phyloP scores from a whole-genome alignment of 1,284 basidiomycete genomes.

The Fistulinella staudtii region DNA sequence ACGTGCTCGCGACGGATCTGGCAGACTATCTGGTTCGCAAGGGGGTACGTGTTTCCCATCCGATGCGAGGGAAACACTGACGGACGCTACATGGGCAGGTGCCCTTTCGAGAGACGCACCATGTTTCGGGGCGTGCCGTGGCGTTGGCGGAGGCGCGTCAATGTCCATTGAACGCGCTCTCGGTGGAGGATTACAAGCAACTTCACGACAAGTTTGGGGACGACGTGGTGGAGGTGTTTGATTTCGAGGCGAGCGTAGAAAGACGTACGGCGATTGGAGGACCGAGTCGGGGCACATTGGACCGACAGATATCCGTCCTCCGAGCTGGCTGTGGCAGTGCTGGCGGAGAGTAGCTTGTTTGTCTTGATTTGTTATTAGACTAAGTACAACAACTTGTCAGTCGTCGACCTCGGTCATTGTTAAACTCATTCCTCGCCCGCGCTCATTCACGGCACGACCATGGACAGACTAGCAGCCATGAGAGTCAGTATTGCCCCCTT shows the following conservation, averaged over 20 bases:
- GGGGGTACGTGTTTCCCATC: constrained; percentile 59
- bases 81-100: constrained; percentile 40
- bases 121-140: constrained; percentile 94
- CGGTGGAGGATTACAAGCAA: constrained; percentile 73
- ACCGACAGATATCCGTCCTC: constrained; percentile 78
- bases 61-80: neutral
- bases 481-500: constrained; percentile 48
- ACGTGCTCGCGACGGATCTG: constrained; percentile 95
- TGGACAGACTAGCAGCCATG: constrained; percentile 82
- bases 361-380: constrained; percentile 14
- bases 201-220: constrained; percentile 79
- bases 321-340: constrained; percentile 12
- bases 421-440: no score
- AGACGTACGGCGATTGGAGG: constrained; percentile 91
- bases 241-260: constrained; percentile 96
- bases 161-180: constrained; percentile 79
- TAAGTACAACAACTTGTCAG: neutral
- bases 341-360: constrained; percentile 20
- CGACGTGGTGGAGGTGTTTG: constrained; percentile 80
- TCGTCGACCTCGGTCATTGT: constrained; percentile 1
- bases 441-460: constrained; percentile 33
- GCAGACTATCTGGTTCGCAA: constrained; percentile 98
- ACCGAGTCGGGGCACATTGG: constrained; percentile 80
- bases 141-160: constrained; percentile 85
- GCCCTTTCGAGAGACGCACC: constrained; percentile 98